These are phyloP conservation scores for Cryptosporidium sp. DNA, from an alignment of 169 alveolate species.

Conservation along the genomic window DNA sequence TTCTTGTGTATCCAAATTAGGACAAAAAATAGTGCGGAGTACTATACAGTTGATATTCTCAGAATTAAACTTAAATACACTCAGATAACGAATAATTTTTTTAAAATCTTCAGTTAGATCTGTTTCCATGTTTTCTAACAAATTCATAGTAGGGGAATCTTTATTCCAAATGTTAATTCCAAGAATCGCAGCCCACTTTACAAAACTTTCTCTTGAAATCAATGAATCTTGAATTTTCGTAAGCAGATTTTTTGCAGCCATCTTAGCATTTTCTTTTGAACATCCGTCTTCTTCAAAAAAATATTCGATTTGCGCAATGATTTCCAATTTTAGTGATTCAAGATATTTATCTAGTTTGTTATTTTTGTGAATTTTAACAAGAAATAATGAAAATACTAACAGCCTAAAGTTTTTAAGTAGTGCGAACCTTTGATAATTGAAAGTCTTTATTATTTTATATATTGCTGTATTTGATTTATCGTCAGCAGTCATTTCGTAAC, in stretches of 20 bases:
- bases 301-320: background rate
- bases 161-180: background rate
- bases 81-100: background rate
- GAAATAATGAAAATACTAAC: background rate
- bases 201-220: background rate
- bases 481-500: background rate
- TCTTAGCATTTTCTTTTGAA: background rate
- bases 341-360: background rate
- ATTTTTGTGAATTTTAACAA: background rate
- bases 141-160: background rate
- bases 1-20: background rate
- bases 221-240: background rate
- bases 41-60: background rate
- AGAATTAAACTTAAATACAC: background rate
- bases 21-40: background rate
- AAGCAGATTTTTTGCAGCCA: background rate
- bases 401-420: constrained; percentile 1
- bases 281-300: background rate
- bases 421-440: constrained; percentile 14
- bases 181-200: background rate
- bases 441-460: constrained; percentile 30
- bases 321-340: background rate
- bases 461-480: constrained; percentile 4
- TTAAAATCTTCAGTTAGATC: background rate
- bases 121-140: background rate